These are phyloP conservation scores for Hanseniaspora vineae DNA, from an alignment of 805 yeast genomes.

Conservation along the genomic window DNA sequence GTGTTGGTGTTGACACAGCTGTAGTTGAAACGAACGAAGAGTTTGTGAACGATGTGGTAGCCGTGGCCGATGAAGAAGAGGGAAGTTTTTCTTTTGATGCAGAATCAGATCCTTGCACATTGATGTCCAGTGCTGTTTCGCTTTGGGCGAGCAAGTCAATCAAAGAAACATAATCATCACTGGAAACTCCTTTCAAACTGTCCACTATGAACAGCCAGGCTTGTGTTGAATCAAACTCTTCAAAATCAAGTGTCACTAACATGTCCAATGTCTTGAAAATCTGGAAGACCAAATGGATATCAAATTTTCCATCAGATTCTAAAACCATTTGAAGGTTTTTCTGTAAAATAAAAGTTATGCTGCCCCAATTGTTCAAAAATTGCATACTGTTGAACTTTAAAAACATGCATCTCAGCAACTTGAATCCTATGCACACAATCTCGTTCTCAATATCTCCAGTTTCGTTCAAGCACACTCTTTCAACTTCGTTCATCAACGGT, in stretches of 20 bases:
- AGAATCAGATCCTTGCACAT: too few relatives aligned
- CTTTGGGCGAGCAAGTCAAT: constrained; percentile 34
- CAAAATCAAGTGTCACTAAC: constrained; percentile 50
- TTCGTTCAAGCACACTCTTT: constrained; percentile 24
- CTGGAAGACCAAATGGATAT: constrained; percentile 33
- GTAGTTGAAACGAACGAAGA: not conserved
- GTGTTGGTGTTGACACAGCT: not conserved
- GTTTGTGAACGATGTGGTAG: constrained; percentile 17
- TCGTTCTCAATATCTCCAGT: constrained; percentile 18
- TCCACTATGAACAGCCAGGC: constrained; percentile 84
- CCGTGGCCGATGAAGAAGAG: constrained; percentile 1
- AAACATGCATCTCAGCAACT: constrained; percentile 51
- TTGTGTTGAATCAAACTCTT: constrained; percentile 55
- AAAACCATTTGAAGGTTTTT: constrained; percentile 19
- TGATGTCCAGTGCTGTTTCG: constrained; percentile 20
- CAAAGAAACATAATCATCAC: constrained; percentile 24
- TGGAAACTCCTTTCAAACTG: constrained; percentile 43
- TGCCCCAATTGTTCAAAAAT: constrained; percentile 56
- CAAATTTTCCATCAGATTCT: constrained; percentile 20
- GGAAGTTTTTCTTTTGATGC: too few relatives aligned
- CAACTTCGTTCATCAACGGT: constrained; percentile 34
- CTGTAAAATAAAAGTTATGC: constrained; percentile 49
- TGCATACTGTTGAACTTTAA: constrained; percentile 52
- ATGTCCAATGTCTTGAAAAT: constrained; percentile 74
- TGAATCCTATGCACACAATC: constrained; percentile 25